A percentile compares a stretch with the other conserved stretches of the same genome.
These are phyloP conservation scores for Boletus tylopilopsis DNA, from an alignment of 768 basidiomycete genomes.

Conservation along the genomic window DNA sequence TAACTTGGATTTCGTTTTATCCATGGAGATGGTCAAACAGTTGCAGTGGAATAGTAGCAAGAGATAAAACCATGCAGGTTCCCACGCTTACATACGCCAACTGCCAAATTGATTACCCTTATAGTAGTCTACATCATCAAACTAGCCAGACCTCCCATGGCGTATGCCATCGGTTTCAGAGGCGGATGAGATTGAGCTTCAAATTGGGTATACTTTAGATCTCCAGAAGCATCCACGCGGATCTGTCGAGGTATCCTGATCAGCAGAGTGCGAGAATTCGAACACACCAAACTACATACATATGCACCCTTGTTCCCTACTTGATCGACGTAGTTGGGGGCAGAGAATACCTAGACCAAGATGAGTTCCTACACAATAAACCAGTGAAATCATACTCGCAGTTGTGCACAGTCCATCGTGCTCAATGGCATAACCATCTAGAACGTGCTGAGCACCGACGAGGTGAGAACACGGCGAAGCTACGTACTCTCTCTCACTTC, in stretches of 20 bases:
- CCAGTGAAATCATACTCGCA: conserved; percentile 36
- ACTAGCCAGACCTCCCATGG: conserved; percentile 59
- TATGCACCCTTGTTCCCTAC: conserved; percentile 90
- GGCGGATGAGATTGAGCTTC: conserved; percentile 86
- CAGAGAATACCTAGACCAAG: conserved; percentile 72
- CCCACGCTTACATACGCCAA: conserved; percentile 21
- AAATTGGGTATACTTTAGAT: conserved; percentile 74
- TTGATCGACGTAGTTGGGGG: conserved; percentile 94
- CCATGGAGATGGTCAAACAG: conserved; percentile 21
- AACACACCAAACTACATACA: conserved; percentile 42
- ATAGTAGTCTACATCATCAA: conserved; percentile 57
- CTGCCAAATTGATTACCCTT: neutral
- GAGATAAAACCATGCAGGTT: conserved; percentile 8
- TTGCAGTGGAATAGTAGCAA: conserved; percentile 1
- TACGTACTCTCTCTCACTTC: conserved; percentile 86
- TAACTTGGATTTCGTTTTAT: conserved; percentile 44
- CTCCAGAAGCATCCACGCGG: conserved; percentile 75
- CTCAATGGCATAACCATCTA: conserved; percentile 92
- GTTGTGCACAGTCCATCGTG: conserved; percentile 95
- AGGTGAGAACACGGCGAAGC: neutral
- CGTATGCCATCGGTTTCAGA: conserved; percentile 91
- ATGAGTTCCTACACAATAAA: conserved; percentile 10
- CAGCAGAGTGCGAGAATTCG: conserved; percentile 5
- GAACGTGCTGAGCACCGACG: conserved; percentile 2
- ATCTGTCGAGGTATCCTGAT: conserved; percentile 54